phyloP scores from a whole-genome alignment of 768 basidiomycete genomes.

The Agrocybe praecox region DNA sequence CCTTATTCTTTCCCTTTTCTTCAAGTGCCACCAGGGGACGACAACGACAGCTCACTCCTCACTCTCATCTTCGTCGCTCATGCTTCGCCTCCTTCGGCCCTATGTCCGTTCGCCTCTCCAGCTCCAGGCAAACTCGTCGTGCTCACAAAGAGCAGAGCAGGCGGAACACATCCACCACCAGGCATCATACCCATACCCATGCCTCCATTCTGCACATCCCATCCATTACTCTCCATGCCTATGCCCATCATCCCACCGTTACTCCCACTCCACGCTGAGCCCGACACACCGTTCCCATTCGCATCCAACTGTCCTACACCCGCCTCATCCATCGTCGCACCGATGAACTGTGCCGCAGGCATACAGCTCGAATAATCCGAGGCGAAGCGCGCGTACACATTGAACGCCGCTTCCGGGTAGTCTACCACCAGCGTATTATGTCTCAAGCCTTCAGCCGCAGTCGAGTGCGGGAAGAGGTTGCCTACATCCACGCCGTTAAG shows the following conservation, averaged over 20 bases:
- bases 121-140: slow-evolving; percentile 3
- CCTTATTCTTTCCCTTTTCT: background rate
- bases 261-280: background rate
- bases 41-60: background rate
- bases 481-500: slow-evolving; percentile 18
- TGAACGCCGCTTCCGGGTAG: slow-evolving; percentile 61
- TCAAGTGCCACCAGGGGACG: background rate
- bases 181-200: background rate
- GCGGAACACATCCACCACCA: slow-evolving; percentile 54
- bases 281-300: background rate
- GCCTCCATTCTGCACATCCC: background rate
- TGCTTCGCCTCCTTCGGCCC: background rate
- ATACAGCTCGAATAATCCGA: slow-evolving; percentile 63
- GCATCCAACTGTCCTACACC: slow-evolving; percentile 18
- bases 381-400: slow-evolving; percentile 65
- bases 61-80: background rate
- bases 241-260: slow-evolving; percentile 11
- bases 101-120: background rate
- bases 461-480: slow-evolving; percentile 22
- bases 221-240: too few relatives aligned
- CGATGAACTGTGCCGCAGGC: slow-evolving; percentile 56
- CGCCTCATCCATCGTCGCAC: slow-evolving; percentile 38
- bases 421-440: slow-evolving; percentile 17
- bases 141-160: slow-evolving; percentile 58
- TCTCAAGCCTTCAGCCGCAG: slow-evolving; percentile 3